Evolutionary conservation across 164 flowering plant genomes (phyloP).

Genomic region (Dillenia turbinata): DNA sequence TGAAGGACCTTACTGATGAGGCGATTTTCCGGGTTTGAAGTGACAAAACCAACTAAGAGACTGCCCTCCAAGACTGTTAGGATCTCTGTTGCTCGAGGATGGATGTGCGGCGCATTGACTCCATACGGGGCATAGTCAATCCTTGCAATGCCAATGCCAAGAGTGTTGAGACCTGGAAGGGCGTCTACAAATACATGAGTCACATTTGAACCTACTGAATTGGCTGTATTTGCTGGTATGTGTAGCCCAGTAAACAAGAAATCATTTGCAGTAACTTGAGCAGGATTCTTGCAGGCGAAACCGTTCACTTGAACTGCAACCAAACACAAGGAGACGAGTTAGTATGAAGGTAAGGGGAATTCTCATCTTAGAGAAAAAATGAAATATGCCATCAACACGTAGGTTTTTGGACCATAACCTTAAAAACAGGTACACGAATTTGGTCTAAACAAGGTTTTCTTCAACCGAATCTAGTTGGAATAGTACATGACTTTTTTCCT

Average conservation of each 20-base stretch:
- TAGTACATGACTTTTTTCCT: no score
- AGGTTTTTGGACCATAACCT: no score
- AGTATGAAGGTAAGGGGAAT: neutral
- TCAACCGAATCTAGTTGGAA: no score
- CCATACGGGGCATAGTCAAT: constrained; percentile 21
- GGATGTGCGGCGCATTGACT: constrained; percentile 20
- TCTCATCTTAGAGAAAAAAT: no score
- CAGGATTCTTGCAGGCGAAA: constrained; percentile 14
- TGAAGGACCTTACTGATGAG: constrained; percentile 16
- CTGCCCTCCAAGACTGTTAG: constrained; percentile 14
- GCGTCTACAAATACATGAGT: constrained; percentile 6
- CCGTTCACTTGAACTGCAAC: constrained; percentile 19
- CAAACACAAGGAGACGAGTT: neutral
- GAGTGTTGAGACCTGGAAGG: constrained; percentile 23
- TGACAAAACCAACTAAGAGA: constrained; percentile 13
- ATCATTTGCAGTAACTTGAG: constrained; percentile 10
- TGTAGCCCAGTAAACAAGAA: constrained; percentile 18
- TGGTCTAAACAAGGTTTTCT: no score
- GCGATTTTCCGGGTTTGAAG: constrained; percentile 13
- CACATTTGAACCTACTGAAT: constrained; percentile 11
- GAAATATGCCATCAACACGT: neutral
- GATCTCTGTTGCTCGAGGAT: constrained; percentile 22
- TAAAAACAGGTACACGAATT: no score
- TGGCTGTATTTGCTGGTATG: constrained; percentile 11
- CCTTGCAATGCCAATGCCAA: constrained; percentile 21